Evolutionary conservation across 345 rosid genomes (phyloP).

Genomic region (Citrus maxima): DNA sequence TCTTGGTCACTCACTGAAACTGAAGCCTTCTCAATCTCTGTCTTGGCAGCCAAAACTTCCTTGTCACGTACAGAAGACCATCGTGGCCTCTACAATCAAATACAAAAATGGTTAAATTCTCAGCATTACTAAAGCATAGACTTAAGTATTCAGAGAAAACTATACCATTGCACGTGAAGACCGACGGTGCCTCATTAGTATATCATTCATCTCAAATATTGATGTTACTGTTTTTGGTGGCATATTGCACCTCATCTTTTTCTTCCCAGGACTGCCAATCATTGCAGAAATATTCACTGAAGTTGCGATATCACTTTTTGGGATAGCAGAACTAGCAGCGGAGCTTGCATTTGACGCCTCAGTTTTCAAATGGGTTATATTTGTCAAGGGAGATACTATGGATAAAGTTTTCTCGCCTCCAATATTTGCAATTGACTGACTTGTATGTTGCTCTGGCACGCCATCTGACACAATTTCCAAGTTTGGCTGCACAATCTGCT

Average conservation of each 20-base stretch:
- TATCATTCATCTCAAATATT: conserved; percentile 60
- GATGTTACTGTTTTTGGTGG: conserved; percentile 77
- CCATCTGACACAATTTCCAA: conserved; percentile 8
- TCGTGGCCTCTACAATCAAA: conserved; percentile 67
- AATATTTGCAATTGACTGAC: conserved; percentile 12
- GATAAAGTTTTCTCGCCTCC: conserved; percentile 10
- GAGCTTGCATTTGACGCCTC: conserved; percentile 27
- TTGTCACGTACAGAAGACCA: conserved; percentile 69
- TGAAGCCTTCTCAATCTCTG: conserved; percentile 65
- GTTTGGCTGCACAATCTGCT: conserved; percentile 27
- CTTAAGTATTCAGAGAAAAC: not conserved
- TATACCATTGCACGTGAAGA: conserved; percentile 77
- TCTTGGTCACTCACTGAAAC: conserved; percentile 33
- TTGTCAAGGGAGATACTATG: conserved; percentile 9
- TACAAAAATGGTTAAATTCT: conserved; percentile 4
- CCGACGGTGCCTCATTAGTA: conserved; percentile 44
- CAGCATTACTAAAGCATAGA: conserved; percentile 1
- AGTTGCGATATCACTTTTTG: conserved; percentile 8
- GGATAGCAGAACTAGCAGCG: conserved; percentile 15
- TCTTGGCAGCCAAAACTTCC: conserved; percentile 64
- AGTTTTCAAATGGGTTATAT: conserved; percentile 11
- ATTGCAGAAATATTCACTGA: conserved; percentile 25
- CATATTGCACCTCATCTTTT: conserved; percentile 55
- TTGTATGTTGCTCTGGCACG: conserved; percentile 12
- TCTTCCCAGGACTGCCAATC: conserved; percentile 32